Conservation (phyloP, 306 rosid genomes). For the Ormosia semicastrata region DNA sequence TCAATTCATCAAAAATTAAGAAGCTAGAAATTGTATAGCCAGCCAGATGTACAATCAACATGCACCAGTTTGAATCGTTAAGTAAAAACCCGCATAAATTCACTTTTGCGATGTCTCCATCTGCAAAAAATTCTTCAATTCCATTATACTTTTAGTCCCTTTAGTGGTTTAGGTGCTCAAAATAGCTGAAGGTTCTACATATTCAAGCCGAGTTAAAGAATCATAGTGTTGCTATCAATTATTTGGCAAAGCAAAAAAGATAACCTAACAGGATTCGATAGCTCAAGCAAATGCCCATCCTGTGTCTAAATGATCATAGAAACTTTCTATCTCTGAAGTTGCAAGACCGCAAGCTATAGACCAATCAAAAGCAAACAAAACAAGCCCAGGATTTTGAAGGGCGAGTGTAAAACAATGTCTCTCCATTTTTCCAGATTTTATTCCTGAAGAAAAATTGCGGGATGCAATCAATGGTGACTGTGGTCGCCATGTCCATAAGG, state of each 20-base stretch:
- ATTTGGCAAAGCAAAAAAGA: slow-evolving; percentile 46
- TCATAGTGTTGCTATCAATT: slow-evolving; percentile 52
- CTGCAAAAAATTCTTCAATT: neutral
- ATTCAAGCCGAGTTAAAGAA: slow-evolving; percentile 39
- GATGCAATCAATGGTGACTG: slow-evolving; percentile 55
- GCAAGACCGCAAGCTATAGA: slow-evolving; percentile 39
- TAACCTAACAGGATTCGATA: slow-evolving; percentile 35
- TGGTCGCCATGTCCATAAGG: slow-evolving; percentile 77
- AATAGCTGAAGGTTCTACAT: neutral
- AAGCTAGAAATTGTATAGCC: neutral
- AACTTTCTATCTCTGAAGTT: slow-evolving; percentile 38
- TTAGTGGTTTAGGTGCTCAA: neutral
- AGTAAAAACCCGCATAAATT: neutral
- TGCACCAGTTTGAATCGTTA: neutral
- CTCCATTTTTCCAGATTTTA: slow-evolving; percentile 43
- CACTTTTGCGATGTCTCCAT: neutral
- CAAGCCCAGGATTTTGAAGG: slow-evolving; percentile 41
- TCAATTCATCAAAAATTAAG: neutral
- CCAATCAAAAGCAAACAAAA: slow-evolving; percentile 46
- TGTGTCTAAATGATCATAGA: slow-evolving; percentile 50
- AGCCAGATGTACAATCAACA: neutral
- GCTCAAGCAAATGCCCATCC: slow-evolving; percentile 39
- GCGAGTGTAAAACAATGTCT: slow-evolving; percentile 45
- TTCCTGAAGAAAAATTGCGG: slow-evolving; percentile 44
- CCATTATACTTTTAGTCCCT: neutral